These are phyloP conservation scores for Annulohypoxylon truncatum DNA, from an alignment of 2,329 filamentous ascomycete genomes.

Conservation along the genomic window DNA sequence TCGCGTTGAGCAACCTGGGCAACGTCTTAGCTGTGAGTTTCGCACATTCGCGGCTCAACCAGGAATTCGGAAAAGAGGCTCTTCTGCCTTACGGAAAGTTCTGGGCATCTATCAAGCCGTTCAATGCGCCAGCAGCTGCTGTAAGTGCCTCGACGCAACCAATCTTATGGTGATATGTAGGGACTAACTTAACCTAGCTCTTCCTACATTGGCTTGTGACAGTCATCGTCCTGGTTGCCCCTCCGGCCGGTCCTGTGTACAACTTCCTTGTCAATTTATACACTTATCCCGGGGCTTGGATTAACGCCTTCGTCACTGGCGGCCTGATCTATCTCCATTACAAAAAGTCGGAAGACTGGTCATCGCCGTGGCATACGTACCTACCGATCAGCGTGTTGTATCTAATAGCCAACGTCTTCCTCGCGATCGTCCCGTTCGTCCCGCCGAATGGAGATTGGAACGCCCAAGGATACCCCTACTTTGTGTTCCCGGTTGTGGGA, in stretches of 20 bases:
- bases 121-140: conserved; percentile 70
- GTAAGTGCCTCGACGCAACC: conserved; percentile 48
- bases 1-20: conserved; percentile 70
- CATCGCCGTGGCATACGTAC: conserved; percentile 63
- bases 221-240: conserved; percentile 72
- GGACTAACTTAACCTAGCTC: conserved; percentile 50
- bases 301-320: conserved; percentile 62
- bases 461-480: conserved; percentile 65
- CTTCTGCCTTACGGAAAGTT: conserved; percentile 73
- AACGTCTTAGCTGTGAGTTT: conserved; percentile 72
- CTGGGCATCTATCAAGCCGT: conserved; percentile 76
- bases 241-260: conserved; percentile 75
- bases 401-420: conserved; percentile 63
- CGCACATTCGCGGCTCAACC: conserved; percentile 68
- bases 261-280: conserved; percentile 72
- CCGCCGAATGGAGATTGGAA: conserved; percentile 62
- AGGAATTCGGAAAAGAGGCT: conserved; percentile 77
- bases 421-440: conserved; percentile 66
- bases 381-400: conserved; percentile 62
- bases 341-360: conserved; percentile 63
- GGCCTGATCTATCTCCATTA: conserved; percentile 65
- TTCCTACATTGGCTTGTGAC: conserved; percentile 76
- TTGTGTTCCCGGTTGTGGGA: conserved; percentile 66
- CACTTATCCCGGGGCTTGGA: conserved; percentile 66
- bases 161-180: not conserved